phyloP scores from a whole-genome alignment of 345 rosid species.

The Kandelia obovata region DNA sequence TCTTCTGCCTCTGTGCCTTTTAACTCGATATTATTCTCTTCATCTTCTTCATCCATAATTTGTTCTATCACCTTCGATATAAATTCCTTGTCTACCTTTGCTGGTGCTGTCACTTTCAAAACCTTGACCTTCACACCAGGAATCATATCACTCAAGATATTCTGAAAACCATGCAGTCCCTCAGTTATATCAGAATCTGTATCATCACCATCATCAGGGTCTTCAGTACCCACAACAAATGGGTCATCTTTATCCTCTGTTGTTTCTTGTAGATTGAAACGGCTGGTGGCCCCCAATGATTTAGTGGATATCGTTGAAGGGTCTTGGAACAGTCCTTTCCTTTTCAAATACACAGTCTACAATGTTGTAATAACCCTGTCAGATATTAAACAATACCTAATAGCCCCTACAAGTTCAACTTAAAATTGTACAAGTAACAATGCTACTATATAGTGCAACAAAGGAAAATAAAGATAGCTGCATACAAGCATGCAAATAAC shows the following conservation, averaged over 20 bases:
- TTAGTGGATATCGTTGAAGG: constrained; percentile 40
- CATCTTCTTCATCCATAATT: constrained; percentile 71
- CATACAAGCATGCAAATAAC: too few relatives aligned
- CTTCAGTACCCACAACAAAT: constrained; percentile 49
- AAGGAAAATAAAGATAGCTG: too few relatives aligned
- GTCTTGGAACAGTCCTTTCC: constrained; percentile 46
- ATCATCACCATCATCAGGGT: constrained; percentile 52
- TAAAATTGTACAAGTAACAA: neutral
- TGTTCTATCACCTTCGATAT: constrained; percentile 81
- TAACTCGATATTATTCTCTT: constrained; percentile 56
- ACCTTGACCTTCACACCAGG: constrained; percentile 86
- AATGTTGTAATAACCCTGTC: constrained; percentile 21
- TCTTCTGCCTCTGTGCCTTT: constrained; percentile 59
- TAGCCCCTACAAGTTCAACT: neutral
- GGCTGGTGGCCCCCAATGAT: constrained; percentile 39
- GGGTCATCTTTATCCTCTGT: constrained; percentile 55
- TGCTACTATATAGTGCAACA: too few relatives aligned
- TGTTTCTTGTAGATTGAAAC: constrained; percentile 40
- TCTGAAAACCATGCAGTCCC: constrained; percentile 67
- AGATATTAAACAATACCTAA: constrained; percentile 6
- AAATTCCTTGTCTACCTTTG: constrained; percentile 76
- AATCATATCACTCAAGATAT: constrained; percentile 74
- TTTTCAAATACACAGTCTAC: constrained; percentile 81
- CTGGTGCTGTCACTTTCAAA: constrained; percentile 71
- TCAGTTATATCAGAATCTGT: constrained; percentile 68